Evolutionary conservation across 257 asterid species (phyloP), one percentile per base, ranked within the genome.

Genomic region (Salvia hispanica): DNA sequence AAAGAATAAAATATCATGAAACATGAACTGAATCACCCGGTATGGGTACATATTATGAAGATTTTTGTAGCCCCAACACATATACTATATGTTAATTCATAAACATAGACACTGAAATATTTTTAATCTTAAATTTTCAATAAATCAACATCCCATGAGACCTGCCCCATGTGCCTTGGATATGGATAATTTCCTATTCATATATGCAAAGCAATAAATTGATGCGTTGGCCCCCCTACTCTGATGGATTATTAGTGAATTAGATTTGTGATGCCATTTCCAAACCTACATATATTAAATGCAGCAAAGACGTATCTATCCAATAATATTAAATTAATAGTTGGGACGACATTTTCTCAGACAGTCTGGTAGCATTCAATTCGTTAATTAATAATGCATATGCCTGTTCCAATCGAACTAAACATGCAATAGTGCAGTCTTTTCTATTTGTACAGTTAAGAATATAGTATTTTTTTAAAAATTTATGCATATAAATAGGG

Each of bases 231-330:
- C 48, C 71, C 67, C 67, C 57, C 15, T 7, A 55, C 40, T 12
- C 3, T 47, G 1, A 28, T 36, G 57, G 31, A 31, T 25, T 31
- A 31, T 25, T 31, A 25, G 10, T 53, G 61, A 53, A 42, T 33
- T 16, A 37, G 45, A 69, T 16, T 39, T 16, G 42, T 14, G 58
- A 61, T 42, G 69, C 50, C 6, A 52, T 59, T 64, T 55, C 74
- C 70, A 43, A 25, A 68, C 68, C 78, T 57, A 58, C 52, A 72
- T 56, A 15, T 39, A 70, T 73, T 74, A 69, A 73, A 65, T 68
- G 58, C 11, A 16, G 43, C 12, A 4, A 7, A 5, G 21, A 28
- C 6, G 25, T 52, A 7, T 28, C 34, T 15, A 31, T 55, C 28
- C 52, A 40, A 42, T 64, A 36, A 9, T 39, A 1, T 34, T 34